A percentile compares a stretch with the other conserved stretches of the same genome.
Evolutionary conservation across 495 filamentous ascomycete species (phyloP).

Genomic region (Zalerion maritima): DNA sequence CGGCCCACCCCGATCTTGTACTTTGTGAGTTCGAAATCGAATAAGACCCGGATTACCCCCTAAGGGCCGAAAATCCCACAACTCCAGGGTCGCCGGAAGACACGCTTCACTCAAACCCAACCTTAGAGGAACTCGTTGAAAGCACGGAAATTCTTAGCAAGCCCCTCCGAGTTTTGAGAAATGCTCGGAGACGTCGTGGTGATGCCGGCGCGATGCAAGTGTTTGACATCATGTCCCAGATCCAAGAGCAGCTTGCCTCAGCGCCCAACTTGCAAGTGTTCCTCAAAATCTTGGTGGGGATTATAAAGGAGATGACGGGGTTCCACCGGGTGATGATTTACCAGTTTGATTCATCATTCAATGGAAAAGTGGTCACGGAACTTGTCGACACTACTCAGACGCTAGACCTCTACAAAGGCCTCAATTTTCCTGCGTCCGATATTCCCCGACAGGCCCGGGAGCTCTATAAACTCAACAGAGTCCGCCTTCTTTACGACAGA

Average conservation of each 20-base stretch:
- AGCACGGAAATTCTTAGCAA: slow-evolving; percentile 60
- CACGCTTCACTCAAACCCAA: slow-evolving; percentile 55
- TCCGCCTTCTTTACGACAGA: slow-evolving; percentile 62
- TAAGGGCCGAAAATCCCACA: slow-evolving; percentile 41
- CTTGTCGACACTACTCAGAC: slow-evolving; percentile 68
- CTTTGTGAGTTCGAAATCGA: slow-evolving; percentile 91
- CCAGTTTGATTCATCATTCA: slow-evolving; percentile 74
- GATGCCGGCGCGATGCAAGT: slow-evolving; percentile 88
- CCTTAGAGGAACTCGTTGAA: slow-evolving; percentile 54
- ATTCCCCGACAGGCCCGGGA: slow-evolving; percentile 79
- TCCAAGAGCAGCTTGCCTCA: slow-evolving; percentile 61
- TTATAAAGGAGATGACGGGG: slow-evolving; percentile 74
- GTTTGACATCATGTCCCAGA: slow-evolving; percentile 82
- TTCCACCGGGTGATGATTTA: slow-evolving; percentile 93
- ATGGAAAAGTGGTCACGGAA: slow-evolving; percentile 78
- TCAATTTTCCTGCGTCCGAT: slow-evolving; percentile 84
- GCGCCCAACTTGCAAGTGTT: slow-evolving; percentile 53
- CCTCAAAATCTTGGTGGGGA: slow-evolving; percentile 60
- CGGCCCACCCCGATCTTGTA: slow-evolving; percentile 48
- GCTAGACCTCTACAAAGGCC: slow-evolving; percentile 74
- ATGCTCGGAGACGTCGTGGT: slow-evolving; percentile 58
- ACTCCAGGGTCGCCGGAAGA: slow-evolving; percentile 52
- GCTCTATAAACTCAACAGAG: slow-evolving; percentile 68
- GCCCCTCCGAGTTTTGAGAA: slow-evolving; percentile 67
- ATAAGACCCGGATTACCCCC: slow-evolving; percentile 59